Conservation (phyloP, 2,329 filamentous ascomycete genomes). For the Sarocladium brachiariae region DNA sequence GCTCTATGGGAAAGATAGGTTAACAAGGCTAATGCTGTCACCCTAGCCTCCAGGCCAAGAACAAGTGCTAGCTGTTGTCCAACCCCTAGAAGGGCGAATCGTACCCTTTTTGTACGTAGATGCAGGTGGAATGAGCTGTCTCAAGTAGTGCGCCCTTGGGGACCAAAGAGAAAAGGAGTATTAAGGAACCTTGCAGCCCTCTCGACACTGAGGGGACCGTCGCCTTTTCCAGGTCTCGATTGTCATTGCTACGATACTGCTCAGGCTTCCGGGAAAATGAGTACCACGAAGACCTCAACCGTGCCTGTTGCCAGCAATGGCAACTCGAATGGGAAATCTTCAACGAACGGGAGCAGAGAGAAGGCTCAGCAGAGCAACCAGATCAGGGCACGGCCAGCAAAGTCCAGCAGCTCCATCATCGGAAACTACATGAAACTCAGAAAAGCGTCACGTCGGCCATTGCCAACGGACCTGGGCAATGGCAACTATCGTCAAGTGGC, state of each 20-base stretch:
- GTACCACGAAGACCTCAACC: not conserved
- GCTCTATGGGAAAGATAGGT: too few relatives aligned
- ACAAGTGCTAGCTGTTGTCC: too few relatives aligned
- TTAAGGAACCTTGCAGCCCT: not conserved
- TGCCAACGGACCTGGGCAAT: conserved; percentile 56
- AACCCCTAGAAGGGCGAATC: too few relatives aligned
- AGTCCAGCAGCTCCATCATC: conserved; percentile 16
- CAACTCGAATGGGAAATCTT: conserved; percentile 5
- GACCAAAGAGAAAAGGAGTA: not conserved
- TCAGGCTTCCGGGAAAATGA: not conserved
- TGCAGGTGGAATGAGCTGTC: conserved; percentile 4
- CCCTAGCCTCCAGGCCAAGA: too few relatives aligned
- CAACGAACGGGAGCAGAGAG: conserved; percentile 11
- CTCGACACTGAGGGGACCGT: too few relatives aligned
- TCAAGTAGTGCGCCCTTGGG: not conserved
- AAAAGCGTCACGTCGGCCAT: conserved; percentile 49
- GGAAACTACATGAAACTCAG: conserved; percentile 26
- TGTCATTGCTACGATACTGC: too few relatives aligned
- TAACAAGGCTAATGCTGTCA: too few relatives aligned
- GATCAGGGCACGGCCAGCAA: not conserved
- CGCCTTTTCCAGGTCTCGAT: not conserved
- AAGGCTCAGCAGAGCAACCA: not conserved
- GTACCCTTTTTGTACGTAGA: not conserved
- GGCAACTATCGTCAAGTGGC: conserved; percentile 47
- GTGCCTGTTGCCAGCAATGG: not conserved